Percentiles rank a stretch among this genome's conserved stretches.
Conservation (phyloP, 2,329 filamentous ascomycete species). For the Pyricularia grisea region DNA sequence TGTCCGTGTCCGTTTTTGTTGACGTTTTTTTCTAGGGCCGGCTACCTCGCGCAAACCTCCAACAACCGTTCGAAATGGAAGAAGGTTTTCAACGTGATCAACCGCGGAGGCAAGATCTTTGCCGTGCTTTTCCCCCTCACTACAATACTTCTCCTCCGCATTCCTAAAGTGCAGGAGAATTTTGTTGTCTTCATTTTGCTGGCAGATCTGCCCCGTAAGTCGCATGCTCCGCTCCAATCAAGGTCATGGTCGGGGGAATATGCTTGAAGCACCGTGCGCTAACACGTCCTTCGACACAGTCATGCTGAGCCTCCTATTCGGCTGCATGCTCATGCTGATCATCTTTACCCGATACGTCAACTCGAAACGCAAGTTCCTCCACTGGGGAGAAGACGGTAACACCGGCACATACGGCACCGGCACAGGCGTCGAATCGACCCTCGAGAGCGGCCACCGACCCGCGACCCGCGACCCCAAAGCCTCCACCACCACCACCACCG, state of each 20-base stretch:
- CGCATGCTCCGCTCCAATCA: too few species aligned
- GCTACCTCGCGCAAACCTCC: conserved; percentile 12
- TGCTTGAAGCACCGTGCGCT: neutral
- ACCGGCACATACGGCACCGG: conserved; percentile 5
- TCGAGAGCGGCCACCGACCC: neutral
- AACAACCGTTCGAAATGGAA: neutral
- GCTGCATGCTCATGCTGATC: conserved; percentile 14
- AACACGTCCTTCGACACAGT: conserved; percentile 7
- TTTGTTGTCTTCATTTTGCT: conserved; percentile 11
- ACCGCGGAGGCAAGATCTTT: conserved; percentile 12
- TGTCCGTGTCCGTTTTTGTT: neutral
- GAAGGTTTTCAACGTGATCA: conserved; percentile 11
- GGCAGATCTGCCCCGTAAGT: conserved; percentile 15
- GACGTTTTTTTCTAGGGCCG: conserved; percentile 7
- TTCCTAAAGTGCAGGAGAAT: conserved; percentile 8
- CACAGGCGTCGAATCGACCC: neutral
- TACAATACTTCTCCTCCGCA: conserved; percentile 11
- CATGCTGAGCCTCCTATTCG: conserved; percentile 14
- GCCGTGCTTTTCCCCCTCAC: conserved; percentile 13
- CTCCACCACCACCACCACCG: neutral
- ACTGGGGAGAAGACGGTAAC: conserved; percentile 11
- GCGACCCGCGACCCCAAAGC: neutral
- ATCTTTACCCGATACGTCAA: conserved; percentile 14
- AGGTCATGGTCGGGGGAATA: too few species aligned
- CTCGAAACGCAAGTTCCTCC: conserved; percentile 14